Evolutionary conservation across 345 rosid genomes (phyloP).

Genomic region (Syzygium jambos): DNA sequence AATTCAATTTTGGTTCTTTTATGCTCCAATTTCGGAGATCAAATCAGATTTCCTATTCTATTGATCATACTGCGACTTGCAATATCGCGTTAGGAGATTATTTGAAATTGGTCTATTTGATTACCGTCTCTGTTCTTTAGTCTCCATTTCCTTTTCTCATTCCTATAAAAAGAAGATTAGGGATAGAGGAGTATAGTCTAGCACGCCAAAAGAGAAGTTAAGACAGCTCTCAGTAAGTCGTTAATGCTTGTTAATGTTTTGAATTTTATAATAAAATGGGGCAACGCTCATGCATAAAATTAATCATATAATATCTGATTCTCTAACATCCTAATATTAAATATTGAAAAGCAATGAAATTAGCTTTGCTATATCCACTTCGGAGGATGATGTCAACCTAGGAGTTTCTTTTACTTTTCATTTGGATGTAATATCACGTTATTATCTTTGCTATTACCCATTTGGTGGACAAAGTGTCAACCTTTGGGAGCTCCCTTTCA

Average conservation of each 20-base stretch:
- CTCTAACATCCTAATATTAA: neutral
- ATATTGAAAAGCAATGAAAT: neutral
- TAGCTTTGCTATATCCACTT: neutral
- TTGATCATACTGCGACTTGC: neutral
- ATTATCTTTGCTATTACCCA: neutral
- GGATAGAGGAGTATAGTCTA: neutral
- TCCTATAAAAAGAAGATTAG: neutral
- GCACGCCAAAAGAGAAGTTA: neutral
- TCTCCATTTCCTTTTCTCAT: neutral
- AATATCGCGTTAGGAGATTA: neutral
- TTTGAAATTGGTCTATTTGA: neutral
- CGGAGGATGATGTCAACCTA: neutral
- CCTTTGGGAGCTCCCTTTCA: neutral
- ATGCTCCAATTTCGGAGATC: neutral
- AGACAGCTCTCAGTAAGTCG: neutral
- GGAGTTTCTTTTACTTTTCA: neutral
- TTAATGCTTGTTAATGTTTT: neutral
- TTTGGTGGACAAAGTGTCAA: neutral
- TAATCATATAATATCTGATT: neutral
- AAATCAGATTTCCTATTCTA: neutral
- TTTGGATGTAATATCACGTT: neutral
- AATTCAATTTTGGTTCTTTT: neutral
- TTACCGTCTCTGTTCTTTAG: neutral
- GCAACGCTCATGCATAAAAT: neutral
- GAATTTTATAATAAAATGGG: neutral